Percentiles rank a stretch among this genome's conserved stretches.
phyloP scores from a whole-genome alignment of 306 rosid genomes.

The Betula pendula region DNA sequence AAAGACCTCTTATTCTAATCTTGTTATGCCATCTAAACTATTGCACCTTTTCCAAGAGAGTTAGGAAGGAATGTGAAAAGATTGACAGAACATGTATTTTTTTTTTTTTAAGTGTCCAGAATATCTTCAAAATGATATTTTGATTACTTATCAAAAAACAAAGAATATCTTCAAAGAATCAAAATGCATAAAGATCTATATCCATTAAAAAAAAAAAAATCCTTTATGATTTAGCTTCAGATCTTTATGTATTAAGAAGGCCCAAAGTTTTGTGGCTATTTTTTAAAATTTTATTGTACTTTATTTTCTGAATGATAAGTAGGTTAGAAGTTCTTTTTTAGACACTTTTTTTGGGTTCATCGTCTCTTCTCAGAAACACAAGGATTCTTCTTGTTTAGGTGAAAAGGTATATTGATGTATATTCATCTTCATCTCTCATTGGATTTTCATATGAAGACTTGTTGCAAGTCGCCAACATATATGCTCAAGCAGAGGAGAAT shows the following conservation, averaged over 20 bases:
- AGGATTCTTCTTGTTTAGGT: conserved; percentile 50
- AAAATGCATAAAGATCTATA: not conserved
- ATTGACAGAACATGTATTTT: not conserved
- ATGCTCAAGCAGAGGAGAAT: conserved; percentile 63
- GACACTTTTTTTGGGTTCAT: not conserved
- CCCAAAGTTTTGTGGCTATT: no score
- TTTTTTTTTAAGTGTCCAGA: not conserved
- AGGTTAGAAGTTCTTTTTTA: not conserved
- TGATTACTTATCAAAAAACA: no score
- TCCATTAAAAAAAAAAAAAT: not conserved
- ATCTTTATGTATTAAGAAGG: not conserved
- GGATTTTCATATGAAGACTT: conserved; percentile 90
- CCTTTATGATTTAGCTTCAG: not conserved
- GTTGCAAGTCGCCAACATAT: conserved; percentile 50
- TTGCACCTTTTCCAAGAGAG: not conserved
- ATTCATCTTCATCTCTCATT: conserved; percentile 80
- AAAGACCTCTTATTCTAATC: not conserved
- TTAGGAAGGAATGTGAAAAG: not conserved
- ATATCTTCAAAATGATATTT: not conserved
- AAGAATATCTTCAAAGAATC: not conserved
- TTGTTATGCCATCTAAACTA: not conserved
- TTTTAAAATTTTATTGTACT: no score
- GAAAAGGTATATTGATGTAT: conserved; percentile 85
- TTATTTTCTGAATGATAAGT: not conserved
- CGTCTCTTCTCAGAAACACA: not conserved